Percentiles rank a stretch among this genome's conserved stretches.
phyloP scores from a whole-genome alignment of 2,329 filamentous ascomycete species.

The Sporothrix schenckii region DNA sequence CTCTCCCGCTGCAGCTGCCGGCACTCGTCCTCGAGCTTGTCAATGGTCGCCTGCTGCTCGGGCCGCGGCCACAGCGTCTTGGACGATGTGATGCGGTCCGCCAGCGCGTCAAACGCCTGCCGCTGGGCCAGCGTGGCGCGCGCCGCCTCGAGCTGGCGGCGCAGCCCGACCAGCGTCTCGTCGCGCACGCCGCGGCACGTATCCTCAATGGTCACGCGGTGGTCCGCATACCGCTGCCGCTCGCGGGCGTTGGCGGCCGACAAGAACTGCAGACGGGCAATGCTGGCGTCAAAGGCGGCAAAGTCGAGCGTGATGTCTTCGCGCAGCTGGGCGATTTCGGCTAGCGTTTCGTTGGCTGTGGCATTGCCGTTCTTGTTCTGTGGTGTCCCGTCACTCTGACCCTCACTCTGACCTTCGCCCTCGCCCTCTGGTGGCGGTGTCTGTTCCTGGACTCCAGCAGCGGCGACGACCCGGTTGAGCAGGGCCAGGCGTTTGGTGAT shows the following conservation, averaged over 20 bases:
- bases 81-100: constrained; percentile 83
- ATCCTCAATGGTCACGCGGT: constrained; percentile 76
- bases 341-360: constrained; percentile 43
- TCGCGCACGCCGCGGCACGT: constrained; percentile 78
- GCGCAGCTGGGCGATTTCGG: constrained; percentile 67
- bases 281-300: constrained; percentile 80
- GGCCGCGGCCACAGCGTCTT: constrained; percentile 78
- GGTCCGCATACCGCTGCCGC: constrained; percentile 77
- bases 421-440: constrained; percentile 66
- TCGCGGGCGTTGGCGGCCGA: constrained; percentile 80
- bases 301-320: constrained; percentile 89
- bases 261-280: constrained; percentile 85
- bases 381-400: not conserved
- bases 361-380: constrained; percentile 36
- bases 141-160: constrained; percentile 74
- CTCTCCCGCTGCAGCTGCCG: constrained; percentile 83
- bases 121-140: constrained; percentile 74
- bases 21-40: constrained; percentile 86
- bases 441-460: constrained; percentile 53
- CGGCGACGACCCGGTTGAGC: constrained; percentile 64
- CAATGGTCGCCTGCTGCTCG: constrained; percentile 75
- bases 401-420: constrained; percentile 32
- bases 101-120: constrained; percentile 84
- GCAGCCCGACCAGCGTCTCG: constrained; percentile 68
- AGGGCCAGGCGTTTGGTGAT: constrained; percentile 79